Conservation (phyloP, 2,329 filamentous ascomycete genomes). For the Calonectria honghensis region DNA sequence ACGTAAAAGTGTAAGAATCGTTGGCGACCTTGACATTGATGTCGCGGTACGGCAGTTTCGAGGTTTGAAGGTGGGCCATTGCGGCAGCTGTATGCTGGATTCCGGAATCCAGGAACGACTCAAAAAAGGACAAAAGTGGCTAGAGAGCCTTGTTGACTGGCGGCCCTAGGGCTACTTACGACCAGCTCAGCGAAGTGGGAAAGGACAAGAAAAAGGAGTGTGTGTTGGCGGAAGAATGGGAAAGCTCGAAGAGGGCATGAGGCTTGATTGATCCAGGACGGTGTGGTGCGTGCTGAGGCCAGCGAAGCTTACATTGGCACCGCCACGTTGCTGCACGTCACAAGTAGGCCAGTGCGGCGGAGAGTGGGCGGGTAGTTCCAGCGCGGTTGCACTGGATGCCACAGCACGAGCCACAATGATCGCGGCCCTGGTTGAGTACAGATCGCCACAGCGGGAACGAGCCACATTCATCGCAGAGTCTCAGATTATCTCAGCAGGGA, state of each 20-base stretch:
- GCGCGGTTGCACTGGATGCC: slow-evolving; percentile 15
- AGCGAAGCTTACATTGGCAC: slow-evolving; percentile 55
- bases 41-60: slow-evolving; percentile 86
- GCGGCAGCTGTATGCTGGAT: slow-evolving; percentile 40
- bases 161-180: slow-evolving; percentile 14
- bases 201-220: slow-evolving; percentile 50
- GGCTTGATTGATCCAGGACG: slow-evolving; percentile 42
- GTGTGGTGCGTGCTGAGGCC: slow-evolving; percentile 50
- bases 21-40: slow-evolving; percentile 96
- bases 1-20: slow-evolving; percentile 96
- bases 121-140: slow-evolving; percentile 32
- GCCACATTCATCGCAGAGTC: slow-evolving; percentile 2
- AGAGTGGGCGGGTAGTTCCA: slow-evolving; percentile 25
- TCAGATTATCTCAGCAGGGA: slow-evolving; percentile 29
- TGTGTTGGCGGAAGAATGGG: slow-evolving; percentile 49
- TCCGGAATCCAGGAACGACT: slow-evolving; percentile 40
- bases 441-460: slow-evolving; percentile 13
- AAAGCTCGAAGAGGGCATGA: slow-evolving; percentile 45
- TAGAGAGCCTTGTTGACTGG: slow-evolving; percentile 21
- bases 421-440: neutral
- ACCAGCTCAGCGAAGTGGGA: slow-evolving; percentile 29
- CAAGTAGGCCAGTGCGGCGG: slow-evolving; percentile 16
- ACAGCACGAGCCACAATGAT: slow-evolving; percentile 30
- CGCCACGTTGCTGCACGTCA: slow-evolving; percentile 50
- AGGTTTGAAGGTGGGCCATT: slow-evolving; percentile 63